phyloP scores from a whole-genome alignment of 768 basidiomycete species.

The Nidularia sp. region DNA sequence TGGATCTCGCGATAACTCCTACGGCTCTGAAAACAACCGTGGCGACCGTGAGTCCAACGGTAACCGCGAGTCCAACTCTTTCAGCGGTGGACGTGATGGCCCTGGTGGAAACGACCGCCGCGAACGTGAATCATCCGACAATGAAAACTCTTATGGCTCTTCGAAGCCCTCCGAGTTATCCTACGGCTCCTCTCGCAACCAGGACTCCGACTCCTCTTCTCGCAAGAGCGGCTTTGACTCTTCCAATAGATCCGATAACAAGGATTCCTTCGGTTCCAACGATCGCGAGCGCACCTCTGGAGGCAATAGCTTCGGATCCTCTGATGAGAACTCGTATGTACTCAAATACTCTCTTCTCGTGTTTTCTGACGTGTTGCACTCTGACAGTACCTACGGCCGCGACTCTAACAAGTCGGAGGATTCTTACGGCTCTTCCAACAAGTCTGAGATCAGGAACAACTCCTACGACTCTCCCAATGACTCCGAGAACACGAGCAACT shows the following conservation, averaged over 20 bases:
- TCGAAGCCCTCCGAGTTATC: neutral
- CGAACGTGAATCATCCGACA: neutral
- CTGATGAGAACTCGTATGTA: slow-evolving; percentile 9
- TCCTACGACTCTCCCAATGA: slow-evolving; percentile 19
- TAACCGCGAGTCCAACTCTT: neutral
- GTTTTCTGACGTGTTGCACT: too few relatives aligned
- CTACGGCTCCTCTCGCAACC: slow-evolving; percentile 11
- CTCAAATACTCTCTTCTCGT: too few relatives aligned
- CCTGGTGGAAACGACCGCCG: too few relatives aligned
- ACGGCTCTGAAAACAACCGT: neutral
- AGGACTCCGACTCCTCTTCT: slow-evolving; percentile 5
- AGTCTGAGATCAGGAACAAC: slow-evolving; percentile 13
- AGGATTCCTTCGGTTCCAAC: slow-evolving; percentile 6
- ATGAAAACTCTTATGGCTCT: neutral
- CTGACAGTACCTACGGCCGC: slow-evolving; percentile 1
- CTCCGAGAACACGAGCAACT: slow-evolving; percentile 3
- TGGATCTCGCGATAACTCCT: slow-evolving; percentile 11
- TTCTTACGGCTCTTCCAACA: slow-evolving; percentile 13
- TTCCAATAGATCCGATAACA: slow-evolving; percentile 14
- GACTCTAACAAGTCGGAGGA: slow-evolving; percentile 5
- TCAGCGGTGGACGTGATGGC: neutral
- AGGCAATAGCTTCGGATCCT: slow-evolving; percentile 14
- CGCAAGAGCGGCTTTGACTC: neutral
- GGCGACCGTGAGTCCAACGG: neutral
- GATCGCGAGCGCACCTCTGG: slow-evolving; percentile 10